phyloP scores from a whole-genome alignment of 1,139 yeast species.

The Eremothecium coryli region DNA sequence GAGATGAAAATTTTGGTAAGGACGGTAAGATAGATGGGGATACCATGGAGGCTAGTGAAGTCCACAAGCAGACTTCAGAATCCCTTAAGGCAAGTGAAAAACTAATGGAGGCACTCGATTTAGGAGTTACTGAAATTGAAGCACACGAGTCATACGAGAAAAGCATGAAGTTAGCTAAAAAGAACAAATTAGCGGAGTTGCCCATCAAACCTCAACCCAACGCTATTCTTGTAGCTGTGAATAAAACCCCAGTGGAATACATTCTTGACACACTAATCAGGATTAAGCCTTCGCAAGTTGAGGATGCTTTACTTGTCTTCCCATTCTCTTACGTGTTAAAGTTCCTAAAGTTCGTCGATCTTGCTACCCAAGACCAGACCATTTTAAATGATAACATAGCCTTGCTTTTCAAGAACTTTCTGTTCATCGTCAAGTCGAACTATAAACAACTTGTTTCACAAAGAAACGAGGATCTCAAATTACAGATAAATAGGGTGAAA shows the following conservation, averaged over 20 bases:
- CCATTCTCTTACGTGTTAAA: slow-evolving; percentile 79
- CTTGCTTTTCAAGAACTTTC: slow-evolving; percentile 62
- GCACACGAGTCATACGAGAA: slow-evolving; percentile 43
- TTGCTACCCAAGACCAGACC: slow-evolving; percentile 53
- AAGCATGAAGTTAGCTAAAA: slow-evolving; percentile 33
- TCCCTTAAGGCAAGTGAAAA: slow-evolving; percentile 93
- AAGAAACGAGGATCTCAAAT: slow-evolving; percentile 51
- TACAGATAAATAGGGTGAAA: slow-evolving; percentile 51
- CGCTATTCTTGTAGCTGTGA: slow-evolving; percentile 62
- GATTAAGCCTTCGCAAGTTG: slow-evolving; percentile 77
- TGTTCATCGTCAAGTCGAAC: slow-evolving; percentile 62
- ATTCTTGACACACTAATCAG: slow-evolving; percentile 61
- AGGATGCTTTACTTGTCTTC: slow-evolving; percentile 81
- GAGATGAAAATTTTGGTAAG: slow-evolving; percentile 32
- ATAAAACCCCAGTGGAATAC: slow-evolving; percentile 65
- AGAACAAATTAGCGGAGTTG: slow-evolving; percentile 35
- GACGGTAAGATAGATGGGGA: slow-evolving; percentile 39
- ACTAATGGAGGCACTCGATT: slow-evolving; percentile 83
- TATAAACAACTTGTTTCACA: slow-evolving; percentile 66
- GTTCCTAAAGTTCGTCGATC: slow-evolving; percentile 60
- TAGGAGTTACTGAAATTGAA: slow-evolving; percentile 65
- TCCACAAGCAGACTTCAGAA: slow-evolving; percentile 77
- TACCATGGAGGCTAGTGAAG: slow-evolving; percentile 47
- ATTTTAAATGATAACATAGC: slow-evolving; percentile 44
- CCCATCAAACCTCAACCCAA: slow-evolving; percentile 57